Percentiles rank a stretch among this genome's conserved stretches.
Evolutionary conservation across 176 grass and related monocot species (phyloP).

Genomic region (Eleusine coracana): DNA sequence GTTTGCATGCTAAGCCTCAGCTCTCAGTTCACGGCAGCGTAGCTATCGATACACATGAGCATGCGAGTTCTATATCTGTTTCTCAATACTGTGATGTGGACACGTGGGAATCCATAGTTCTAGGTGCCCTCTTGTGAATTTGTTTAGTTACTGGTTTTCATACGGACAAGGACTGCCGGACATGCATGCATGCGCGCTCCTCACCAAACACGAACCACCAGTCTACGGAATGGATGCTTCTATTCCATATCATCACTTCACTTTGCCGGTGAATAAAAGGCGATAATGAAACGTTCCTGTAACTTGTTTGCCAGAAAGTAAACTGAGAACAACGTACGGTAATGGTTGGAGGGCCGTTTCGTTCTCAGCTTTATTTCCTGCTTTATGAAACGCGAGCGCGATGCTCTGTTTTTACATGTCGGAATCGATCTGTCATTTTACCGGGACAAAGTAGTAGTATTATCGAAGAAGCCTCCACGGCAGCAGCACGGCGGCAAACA

Average conservation of each 20-base stretch:
- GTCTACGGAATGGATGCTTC: constrained; percentile 27
- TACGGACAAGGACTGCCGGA: background rate
- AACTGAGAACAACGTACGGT: background rate
- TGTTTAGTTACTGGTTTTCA: background rate
- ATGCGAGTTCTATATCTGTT: background rate
- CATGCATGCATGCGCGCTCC: background rate
- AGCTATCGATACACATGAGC: background rate
- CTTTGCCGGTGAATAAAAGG: background rate
- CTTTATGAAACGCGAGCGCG: too few species aligned
- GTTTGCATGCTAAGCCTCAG: background rate
- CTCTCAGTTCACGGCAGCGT: background rate
- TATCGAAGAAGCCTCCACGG: constrained; percentile 29
- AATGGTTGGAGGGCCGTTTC: too few species aligned
- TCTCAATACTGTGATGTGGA: background rate
- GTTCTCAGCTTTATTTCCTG: background rate
- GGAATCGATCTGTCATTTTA: background rate
- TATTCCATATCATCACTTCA: background rate
- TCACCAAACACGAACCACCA: constrained; percentile 41
- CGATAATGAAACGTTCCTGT: constrained; percentile 3
- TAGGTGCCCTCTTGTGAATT: background rate
- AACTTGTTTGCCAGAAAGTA: constrained; percentile 11
- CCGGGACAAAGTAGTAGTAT: background rate
- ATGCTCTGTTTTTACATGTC: background rate
- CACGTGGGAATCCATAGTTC: background rate
- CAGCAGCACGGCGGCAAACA: background rate